phyloP scores from a whole-genome alignment of 2,329 filamentous ascomycete species.

The Alternaria rosae region DNA sequence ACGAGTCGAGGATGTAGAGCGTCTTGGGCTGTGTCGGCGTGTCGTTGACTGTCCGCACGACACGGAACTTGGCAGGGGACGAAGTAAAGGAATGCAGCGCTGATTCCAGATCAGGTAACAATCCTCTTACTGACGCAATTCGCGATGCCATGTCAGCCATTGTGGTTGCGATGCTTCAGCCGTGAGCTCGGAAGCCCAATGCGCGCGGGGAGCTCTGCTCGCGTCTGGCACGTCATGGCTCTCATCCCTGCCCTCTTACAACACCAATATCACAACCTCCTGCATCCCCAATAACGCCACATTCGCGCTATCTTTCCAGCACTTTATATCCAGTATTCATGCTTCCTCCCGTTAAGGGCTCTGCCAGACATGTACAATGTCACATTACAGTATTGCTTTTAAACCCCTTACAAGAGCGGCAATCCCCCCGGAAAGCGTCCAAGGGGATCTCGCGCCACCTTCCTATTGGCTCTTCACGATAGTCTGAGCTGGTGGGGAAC shows the following conservation, averaged over 20 bases:
- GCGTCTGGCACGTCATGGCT: slow-evolving; percentile 1
- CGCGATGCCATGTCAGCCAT: slow-evolving; percentile 40
- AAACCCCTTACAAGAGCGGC: neutral
- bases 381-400: neutral
- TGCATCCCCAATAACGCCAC: neutral
- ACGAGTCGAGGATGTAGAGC: slow-evolving; percentile 70
- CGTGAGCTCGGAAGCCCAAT: neutral
- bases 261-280: neutral
- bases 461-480: neutral
- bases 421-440: neutral
- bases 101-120: slow-evolving; percentile 44
- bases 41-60: slow-evolving; percentile 47
- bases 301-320: neutral
- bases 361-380: neutral
- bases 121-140: slow-evolving; percentile 33
- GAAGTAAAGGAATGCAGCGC: slow-evolving; percentile 43
- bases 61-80: slow-evolving; percentile 44
- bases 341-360: neutral
- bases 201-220: neutral
- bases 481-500: neutral
- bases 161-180: neutral
- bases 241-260: neutral
- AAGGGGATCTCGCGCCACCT: neutral
- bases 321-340: neutral
- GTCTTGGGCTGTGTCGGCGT: slow-evolving; percentile 46